Percentiles rank a stretch among this genome's conserved stretches.
Evolutionary conservation across 805 yeast species (phyloP).

Genomic region (Ogataea glucozyma): DNA sequence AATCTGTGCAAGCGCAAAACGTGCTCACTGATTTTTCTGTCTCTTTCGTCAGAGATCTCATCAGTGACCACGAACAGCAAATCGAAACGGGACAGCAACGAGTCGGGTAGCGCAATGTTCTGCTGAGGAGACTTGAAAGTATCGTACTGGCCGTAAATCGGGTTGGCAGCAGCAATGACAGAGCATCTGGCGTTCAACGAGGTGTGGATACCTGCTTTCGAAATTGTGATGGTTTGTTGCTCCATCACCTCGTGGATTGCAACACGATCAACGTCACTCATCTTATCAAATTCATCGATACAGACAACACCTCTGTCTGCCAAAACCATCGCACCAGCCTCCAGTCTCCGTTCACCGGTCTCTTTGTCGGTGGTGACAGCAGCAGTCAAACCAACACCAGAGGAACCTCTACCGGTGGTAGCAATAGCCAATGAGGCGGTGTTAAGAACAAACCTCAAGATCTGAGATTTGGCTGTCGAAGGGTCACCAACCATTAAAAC

Average conservation of each 20-base stretch:
- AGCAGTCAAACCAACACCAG: slow-evolving; percentile 99
- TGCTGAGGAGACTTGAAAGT: slow-evolving; percentile 94
- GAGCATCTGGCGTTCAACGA: slow-evolving; percentile 95
- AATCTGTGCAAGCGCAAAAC: slow-evolving; percentile 92
- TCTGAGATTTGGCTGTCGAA: slow-evolving; percentile 96
- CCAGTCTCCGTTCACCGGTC: slow-evolving; percentile 94
- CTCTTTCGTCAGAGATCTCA: slow-evolving; percentile 82
- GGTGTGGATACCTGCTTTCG: slow-evolving; percentile 97
- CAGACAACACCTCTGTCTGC: slow-evolving; percentile 98
- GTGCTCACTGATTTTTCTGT: slow-evolving; percentile 88
- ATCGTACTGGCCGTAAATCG: slow-evolving; percentile 95
- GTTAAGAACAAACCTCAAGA: slow-evolving; percentile 88
- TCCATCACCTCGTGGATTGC: slow-evolving; percentile 99
- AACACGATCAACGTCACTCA: slow-evolving; percentile 95
- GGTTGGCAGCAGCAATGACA: slow-evolving; percentile 97
- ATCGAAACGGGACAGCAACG: slow-evolving; percentile 94
- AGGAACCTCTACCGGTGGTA: slow-evolving; percentile 98
- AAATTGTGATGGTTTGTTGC: slow-evolving; percentile 97
- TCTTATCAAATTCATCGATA: slow-evolving; percentile 98
- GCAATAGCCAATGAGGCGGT: slow-evolving; percentile 96
- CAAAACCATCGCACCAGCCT: slow-evolving; percentile 99
- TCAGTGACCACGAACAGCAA: slow-evolving; percentile 93
- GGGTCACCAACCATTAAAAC: slow-evolving; percentile 98
- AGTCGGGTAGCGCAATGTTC: slow-evolving; percentile 95
- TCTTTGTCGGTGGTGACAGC: slow-evolving; percentile 96